phyloP scores from a whole-genome alignment of 139 green algal species.

The Zygnema cylindricum region DNA sequence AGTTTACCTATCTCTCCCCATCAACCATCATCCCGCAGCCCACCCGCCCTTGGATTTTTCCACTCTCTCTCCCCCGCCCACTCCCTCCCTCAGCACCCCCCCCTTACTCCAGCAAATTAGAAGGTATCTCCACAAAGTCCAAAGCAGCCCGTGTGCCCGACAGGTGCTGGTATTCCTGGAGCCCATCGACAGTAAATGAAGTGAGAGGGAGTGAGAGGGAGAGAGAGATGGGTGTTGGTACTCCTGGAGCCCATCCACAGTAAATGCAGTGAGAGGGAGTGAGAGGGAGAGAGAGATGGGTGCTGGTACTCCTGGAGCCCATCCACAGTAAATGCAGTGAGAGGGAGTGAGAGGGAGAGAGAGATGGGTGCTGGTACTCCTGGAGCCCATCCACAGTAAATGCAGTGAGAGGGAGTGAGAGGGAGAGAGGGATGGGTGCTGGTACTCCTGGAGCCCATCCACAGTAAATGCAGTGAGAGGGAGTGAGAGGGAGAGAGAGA shows the following conservation, averaged over 20 bases:
- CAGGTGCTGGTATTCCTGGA: conserved; percentile 81
- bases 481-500: not conserved
- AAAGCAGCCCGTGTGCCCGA: conserved; percentile 81
- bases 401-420: not conserved
- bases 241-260: not conserved
- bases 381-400: not conserved
- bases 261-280: not conserved
- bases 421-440: conserved; percentile 3
- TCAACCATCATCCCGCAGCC: no score
- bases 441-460: not conserved
- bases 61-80: no score
- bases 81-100: no score
- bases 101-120: conserved; percentile 80
- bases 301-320: not conserved
- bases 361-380: no score
- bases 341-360: no score
- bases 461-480: not conserved
- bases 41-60: no score
- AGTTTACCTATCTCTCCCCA: no score
- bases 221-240: not conserved
- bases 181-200: not conserved
- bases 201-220: not conserved
- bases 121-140: conserved; percentile 89
- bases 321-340: not conserved
- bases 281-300: not conserved